Evolutionary conservation across 2,329 filamentous ascomycete species (phyloP).

Genomic region (Colletotrichum incanum): DNA sequence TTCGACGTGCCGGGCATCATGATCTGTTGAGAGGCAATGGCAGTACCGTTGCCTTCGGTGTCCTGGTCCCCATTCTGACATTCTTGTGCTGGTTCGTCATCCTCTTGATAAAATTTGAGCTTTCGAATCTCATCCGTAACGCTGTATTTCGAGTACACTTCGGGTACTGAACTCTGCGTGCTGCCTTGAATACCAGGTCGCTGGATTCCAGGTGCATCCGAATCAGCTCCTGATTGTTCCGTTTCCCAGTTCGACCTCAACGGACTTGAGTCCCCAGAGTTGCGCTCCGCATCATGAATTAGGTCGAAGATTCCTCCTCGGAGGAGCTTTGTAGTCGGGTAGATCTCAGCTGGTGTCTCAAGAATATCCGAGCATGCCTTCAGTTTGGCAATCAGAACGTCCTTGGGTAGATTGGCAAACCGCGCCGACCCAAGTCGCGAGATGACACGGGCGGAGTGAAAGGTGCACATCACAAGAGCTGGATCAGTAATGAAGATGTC

Average conservation of each 20-base stretch:
- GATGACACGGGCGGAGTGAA: slow-evolving; percentile 38
- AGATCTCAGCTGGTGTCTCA: slow-evolving; percentile 25
- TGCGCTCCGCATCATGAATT: slow-evolving; percentile 33
- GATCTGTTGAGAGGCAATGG: neutral
- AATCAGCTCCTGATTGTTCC: neutral
- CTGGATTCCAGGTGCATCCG: neutral
- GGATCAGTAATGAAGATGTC: slow-evolving; percentile 40
- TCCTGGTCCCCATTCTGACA: neutral
- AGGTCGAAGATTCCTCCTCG: slow-evolving; percentile 30
- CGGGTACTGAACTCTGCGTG: neutral
- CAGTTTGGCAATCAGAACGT: slow-evolving; percentile 2
- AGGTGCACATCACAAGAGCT: slow-evolving; percentile 36
- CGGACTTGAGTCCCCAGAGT: slow-evolving; percentile 22
- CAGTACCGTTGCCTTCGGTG: neutral
- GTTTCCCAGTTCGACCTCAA: slow-evolving; percentile 31
- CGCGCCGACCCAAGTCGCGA: slow-evolving; percentile 23
- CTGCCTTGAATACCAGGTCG: neutral
- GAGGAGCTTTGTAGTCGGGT: slow-evolving; percentile 31
- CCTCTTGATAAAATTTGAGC: slow-evolving; percentile 34
- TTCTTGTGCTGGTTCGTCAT: slow-evolving; percentile 7
- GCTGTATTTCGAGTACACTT: slow-evolving; percentile 40
- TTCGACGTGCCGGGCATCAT: neutral
- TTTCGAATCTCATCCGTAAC: slow-evolving; percentile 40
- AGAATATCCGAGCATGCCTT: slow-evolving; percentile 32
- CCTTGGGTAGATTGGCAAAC: slow-evolving; percentile 23